Evolutionary conservation across 1,284 basidiomycete genomes (phyloP), one percentile per base, ranked within the genome.

Genomic region (Ganoderma meredithae): DNA sequence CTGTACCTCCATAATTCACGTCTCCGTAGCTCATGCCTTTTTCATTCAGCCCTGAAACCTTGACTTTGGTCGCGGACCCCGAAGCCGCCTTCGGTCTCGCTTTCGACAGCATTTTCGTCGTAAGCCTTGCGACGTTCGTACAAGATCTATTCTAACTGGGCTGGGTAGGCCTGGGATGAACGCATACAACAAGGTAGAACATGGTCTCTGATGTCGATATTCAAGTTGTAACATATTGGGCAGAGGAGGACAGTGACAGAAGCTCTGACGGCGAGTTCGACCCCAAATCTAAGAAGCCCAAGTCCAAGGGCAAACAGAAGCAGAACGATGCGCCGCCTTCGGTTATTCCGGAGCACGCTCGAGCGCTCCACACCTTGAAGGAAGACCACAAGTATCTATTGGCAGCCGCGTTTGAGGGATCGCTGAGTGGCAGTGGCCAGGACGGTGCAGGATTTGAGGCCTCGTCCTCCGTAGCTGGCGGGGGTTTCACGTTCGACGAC

Each of bases 311-410:
- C 4, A 78, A 76, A 64, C 71, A 74, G 73, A 84, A 79, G 66
- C 71, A 68, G 47, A 79, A 78, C 67, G 64, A 73, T 33, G 70
- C 72, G 40, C 72, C 75, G 19, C 65, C 73, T 25, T 67, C 61
- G 65, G 72, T 78, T 33, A 66, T 73, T 1, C 73, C 81, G 5
- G 89, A 91, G 73, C 71, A 79, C 22, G 77, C 80, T 19, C 84
- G 88, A 63, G 84, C 83, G 40, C 75, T 81, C 63, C 86, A 92
- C 77, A 93, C 88, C 22, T 83, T 95, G 27, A 81, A 88, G 36
- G 92, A 94, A 76, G 84, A 89, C 68, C 87, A 91, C 70, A 87
- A 91, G 53, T 85, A 90, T 71, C 75, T 94, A 15, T 79, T 94
- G 15, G 86, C 88, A 1, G 84, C 82, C 36, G 91, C 91, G 0